Evolutionary conservation across 2,329 filamentous ascomycete genomes (phyloP).

Genomic region (Emmonsiellopsis sp.): DNA sequence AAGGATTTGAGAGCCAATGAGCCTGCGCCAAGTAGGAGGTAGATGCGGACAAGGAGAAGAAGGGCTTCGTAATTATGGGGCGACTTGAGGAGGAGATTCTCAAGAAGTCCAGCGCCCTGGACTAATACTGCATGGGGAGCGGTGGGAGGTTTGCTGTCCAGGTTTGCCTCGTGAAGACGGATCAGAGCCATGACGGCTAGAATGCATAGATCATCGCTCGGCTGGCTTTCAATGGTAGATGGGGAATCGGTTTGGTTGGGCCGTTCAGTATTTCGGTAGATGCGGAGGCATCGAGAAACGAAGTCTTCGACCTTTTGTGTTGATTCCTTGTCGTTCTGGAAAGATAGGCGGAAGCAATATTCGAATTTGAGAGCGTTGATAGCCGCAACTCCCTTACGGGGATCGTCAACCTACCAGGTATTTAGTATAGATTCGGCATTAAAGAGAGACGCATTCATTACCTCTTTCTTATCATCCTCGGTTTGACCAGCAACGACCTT

Average conservation of each 20-base stretch:
- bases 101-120: slow-evolving; percentile 28
- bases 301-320: slow-evolving; percentile 26
- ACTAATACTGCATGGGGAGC: slow-evolving; percentile 22
- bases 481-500: slow-evolving; percentile 3
- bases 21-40: slow-evolving; percentile 35
- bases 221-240: slow-evolving; percentile 34
- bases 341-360: slow-evolving; percentile 31
- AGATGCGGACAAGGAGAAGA: slow-evolving; percentile 36
- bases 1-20: slow-evolving; percentile 40
- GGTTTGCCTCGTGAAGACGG: slow-evolving; percentile 18
- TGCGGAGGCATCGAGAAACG: slow-evolving; percentile 28
- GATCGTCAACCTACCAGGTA: slow-evolving; percentile 13
- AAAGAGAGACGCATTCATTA: slow-evolving; percentile 13
- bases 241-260: slow-evolving; percentile 11
- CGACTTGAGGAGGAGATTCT: slow-evolving; percentile 32
- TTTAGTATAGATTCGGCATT: not conserved
- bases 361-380: slow-evolving; percentile 38
- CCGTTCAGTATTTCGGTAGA: slow-evolving; percentile 18
- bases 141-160: slow-evolving; percentile 12
- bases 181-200: slow-evolving; percentile 36
- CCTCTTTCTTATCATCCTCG: slow-evolving; percentile 9
- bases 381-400: slow-evolving; percentile 21
- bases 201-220: slow-evolving; percentile 35
- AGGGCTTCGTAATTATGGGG: slow-evolving; percentile 40
- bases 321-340: slow-evolving; percentile 18